Evolutionary conservation across 257 asterid genomes (phyloP).

Genomic region (Gentiana straminea): DNA sequence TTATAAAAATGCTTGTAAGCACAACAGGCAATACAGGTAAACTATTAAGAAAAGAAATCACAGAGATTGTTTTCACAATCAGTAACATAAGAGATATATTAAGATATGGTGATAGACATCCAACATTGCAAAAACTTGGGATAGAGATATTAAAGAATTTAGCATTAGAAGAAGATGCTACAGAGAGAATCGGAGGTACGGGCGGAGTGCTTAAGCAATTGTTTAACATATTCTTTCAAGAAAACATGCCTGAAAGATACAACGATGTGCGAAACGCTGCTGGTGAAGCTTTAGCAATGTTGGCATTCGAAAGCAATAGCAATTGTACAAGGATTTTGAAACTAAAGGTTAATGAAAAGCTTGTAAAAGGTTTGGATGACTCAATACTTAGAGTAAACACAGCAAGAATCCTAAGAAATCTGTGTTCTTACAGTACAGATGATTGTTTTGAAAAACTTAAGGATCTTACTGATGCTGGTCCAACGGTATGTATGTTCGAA

Average conservation of each 20-base stretch:
- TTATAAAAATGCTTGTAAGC: conserved; percentile 64
- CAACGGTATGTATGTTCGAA: conserved; percentile 28
- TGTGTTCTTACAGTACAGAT: conserved; percentile 53
- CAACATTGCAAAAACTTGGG: conserved; percentile 54
- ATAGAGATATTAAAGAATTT: conserved; percentile 58
- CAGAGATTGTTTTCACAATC: conserved; percentile 74
- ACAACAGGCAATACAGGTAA: conserved; percentile 65
- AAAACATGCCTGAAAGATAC: conserved; percentile 18
- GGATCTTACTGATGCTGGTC: conserved; percentile 50
- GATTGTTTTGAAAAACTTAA: conserved; percentile 39
- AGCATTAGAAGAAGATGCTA: conserved; percentile 72
- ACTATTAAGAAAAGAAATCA: conserved; percentile 63
- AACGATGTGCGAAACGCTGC: conserved; percentile 52
- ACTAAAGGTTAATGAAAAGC: conserved; percentile 28
- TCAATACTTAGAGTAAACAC: conserved; percentile 51
- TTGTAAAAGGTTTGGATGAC: conserved; percentile 43
- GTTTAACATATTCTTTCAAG: conserved; percentile 48
- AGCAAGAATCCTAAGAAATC: conserved; percentile 62
- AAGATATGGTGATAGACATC: conserved; percentile 57
- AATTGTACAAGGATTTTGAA: conserved; percentile 43
- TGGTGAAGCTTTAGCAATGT: conserved; percentile 84
- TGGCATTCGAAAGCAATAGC: conserved; percentile 48
- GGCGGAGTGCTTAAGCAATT: conserved; percentile 72
- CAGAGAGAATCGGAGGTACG: conserved; percentile 71
- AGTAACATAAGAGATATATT: conserved; percentile 65